Evolutionary conservation across 257 asterid genomes (phyloP).

Genomic region (Solanum verrucosum): DNA sequence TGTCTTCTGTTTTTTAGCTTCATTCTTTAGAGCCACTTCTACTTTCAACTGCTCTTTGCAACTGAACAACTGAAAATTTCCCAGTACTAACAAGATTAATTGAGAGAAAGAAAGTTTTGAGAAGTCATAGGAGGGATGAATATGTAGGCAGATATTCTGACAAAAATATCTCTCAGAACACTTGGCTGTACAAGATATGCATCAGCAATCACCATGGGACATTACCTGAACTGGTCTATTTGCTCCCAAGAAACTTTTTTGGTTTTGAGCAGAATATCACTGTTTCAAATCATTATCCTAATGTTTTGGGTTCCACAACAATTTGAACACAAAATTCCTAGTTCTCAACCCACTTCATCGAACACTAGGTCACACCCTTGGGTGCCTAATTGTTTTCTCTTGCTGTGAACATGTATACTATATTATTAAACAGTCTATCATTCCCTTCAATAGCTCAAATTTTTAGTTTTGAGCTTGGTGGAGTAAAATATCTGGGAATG

Average conservation of each 20-base stretch:
- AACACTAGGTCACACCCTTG: background rate
- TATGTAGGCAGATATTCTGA: background rate
- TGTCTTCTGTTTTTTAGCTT: constrained; percentile 45
- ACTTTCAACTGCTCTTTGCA: constrained; percentile 50
- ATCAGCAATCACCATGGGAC: background rate
- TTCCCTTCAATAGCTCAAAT: background rate
- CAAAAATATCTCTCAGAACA: background rate
- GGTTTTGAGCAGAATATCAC: background rate
- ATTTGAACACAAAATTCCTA: background rate
- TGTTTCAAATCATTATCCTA: background rate
- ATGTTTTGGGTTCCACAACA: background rate
- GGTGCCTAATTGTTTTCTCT: background rate
- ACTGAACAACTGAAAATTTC: constrained; percentile 30
- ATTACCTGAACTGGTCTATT: background rate
- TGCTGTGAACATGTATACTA: background rate
- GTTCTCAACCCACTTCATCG: background rate
- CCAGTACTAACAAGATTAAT: background rate
- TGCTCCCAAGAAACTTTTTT: background rate
- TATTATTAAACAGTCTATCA: background rate
- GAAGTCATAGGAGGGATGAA: background rate
- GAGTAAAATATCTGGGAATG: background rate
- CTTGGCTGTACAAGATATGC: background rate
- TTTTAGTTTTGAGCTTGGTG: background rate
- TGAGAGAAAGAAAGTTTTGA: background rate
- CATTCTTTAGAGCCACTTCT: constrained; percentile 51